Base-by-base conservation (phyloP, 2,329 filamentous ascomycete species). In the Biscogniauxia sp. region DNA sequence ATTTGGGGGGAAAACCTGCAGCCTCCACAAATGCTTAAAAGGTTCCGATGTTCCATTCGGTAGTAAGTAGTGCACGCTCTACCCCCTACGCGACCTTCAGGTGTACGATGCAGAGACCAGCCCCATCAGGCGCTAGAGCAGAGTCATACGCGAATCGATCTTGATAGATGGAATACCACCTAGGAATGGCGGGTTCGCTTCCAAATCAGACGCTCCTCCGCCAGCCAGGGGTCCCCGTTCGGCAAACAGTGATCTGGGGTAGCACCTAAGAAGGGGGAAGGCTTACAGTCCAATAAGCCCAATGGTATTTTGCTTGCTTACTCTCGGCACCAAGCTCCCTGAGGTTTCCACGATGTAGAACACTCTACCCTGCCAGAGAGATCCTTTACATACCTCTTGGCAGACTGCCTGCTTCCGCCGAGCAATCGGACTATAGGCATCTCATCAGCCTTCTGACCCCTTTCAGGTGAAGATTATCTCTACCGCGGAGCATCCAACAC, bases 1-100 rank as follows among this genome's bases (percentile, higher is more conserved):
- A 61, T 63, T 64, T 32, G 28, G 28, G 28, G 56, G 56, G 57
- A 54, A 2, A 17, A 58, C 61, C 58, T 61, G 58, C 61, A 61
- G 61, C 64, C 28, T 32, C 64, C 58, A 64, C 64, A 67, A 67
- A 67, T 63, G 64, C 61, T 64, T 64, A 66, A 64, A 70, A 66
- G 68, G 60, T 63, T 65, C 69, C 68, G 68, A 70, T 65, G 67
- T 72, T 66, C 66, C 68, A 69, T 64, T 69, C 69, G 69, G 68
- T 67, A 70, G 66, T 66, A 59, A 55, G 57, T 52, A 56, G 23
- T 51, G 57, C 63, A 59, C 61, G 55, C 60, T 63, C 64, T 57
- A 59, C 61, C 54, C 60, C 61, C 64, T 57, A 52, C 20, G 61
- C 49, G 61, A 41, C 53, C 49, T 49, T 60, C 20, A 32, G 23